Percentiles rank a stretch among this genome's conserved stretches.
Conservation (phyloP, 2,329 filamentous ascomycete genomes). For the Colletotrichum somersetense region DNA sequence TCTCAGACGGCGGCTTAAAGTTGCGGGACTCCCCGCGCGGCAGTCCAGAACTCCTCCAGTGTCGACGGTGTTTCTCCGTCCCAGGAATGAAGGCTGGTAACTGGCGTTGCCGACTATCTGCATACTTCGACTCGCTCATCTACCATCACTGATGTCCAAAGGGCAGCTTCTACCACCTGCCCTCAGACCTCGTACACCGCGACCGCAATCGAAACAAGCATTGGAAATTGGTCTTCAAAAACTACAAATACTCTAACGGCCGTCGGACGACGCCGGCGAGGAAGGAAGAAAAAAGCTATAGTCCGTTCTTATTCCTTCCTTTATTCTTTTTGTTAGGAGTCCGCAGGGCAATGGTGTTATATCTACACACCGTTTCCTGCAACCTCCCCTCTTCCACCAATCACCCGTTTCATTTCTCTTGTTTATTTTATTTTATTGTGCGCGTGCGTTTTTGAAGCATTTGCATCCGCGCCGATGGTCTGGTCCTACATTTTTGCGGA, state of each 20-base stretch:
- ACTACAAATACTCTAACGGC: slow-evolving; percentile 23
- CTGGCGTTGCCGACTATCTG: slow-evolving; percentile 7
- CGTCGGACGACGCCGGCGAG: slow-evolving; percentile 22
- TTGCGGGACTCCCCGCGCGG: not conserved
- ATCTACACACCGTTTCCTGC: slow-evolving; percentile 40
- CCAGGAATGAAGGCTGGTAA: too few species aligned
- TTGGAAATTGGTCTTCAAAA: not conserved
- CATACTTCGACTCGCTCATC: not conserved
- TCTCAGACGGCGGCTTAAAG: slow-evolving; percentile 56
- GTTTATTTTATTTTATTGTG: slow-evolving; percentile 11
- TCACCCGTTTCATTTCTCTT: slow-evolving; percentile 24
- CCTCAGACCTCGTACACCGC: not conserved
- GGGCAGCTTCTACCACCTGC: slow-evolving; percentile 1
- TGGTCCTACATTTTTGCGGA: slow-evolving; percentile 17
- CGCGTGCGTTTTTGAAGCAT: slow-evolving; percentile 35
- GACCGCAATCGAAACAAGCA: slow-evolving; percentile 7
- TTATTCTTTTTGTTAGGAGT: slow-evolving; percentile 29
- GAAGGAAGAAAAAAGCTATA: slow-evolving; percentile 29
- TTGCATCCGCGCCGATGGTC: slow-evolving; percentile 30
- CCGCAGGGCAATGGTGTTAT: slow-evolving; percentile 34
- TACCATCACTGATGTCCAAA: not conserved
- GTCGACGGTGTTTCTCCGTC: not conserved
- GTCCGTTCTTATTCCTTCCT: slow-evolving; percentile 10
- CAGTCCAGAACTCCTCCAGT: not conserved
- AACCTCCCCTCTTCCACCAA: slow-evolving; percentile 11